These are phyloP conservation scores for Lonicera japonica DNA, from an alignment of 129 eudicot species.

Conservation along the genomic window DNA sequence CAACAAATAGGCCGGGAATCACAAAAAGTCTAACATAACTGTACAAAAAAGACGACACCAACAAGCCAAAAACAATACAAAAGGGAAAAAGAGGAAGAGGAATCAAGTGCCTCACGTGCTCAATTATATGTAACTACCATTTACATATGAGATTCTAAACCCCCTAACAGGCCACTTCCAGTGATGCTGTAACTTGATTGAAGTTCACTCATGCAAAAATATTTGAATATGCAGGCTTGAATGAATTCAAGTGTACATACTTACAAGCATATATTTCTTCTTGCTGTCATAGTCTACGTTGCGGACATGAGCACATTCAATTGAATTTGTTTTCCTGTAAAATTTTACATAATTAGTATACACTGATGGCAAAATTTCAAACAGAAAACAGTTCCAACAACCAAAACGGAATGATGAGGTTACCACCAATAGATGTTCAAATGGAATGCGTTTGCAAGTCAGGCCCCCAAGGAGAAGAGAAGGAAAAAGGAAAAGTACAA, in stretches of 20 bases:
- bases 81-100: too few relatives aligned
- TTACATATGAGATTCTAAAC: too few relatives aligned
- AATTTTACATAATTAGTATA: neutral
- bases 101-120: too few relatives aligned
- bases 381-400: neutral
- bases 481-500: too few relatives aligned
- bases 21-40: too few relatives aligned
- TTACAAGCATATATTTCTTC: conserved; percentile 82
- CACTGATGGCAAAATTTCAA: conserved; percentile 4
- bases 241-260: conserved; percentile 28
- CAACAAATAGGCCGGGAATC: too few relatives aligned
- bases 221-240: neutral
- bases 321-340: conserved; percentile 78
- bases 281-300: conserved; percentile 74
- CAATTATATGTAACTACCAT: too few relatives aligned
- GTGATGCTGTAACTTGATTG: neutral
- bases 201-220: neutral
- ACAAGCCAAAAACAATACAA: too few relatives aligned
- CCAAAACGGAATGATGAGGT: neutral
- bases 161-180: neutral
- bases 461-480: too few relatives aligned
- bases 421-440: too few relatives aligned
- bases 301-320: conserved; percentile 77
- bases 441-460: too few relatives aligned
- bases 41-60: too few relatives aligned